Conservation (phyloP, 1,284 basidiomycete species). For the Caloboletus inedulis region DNA sequence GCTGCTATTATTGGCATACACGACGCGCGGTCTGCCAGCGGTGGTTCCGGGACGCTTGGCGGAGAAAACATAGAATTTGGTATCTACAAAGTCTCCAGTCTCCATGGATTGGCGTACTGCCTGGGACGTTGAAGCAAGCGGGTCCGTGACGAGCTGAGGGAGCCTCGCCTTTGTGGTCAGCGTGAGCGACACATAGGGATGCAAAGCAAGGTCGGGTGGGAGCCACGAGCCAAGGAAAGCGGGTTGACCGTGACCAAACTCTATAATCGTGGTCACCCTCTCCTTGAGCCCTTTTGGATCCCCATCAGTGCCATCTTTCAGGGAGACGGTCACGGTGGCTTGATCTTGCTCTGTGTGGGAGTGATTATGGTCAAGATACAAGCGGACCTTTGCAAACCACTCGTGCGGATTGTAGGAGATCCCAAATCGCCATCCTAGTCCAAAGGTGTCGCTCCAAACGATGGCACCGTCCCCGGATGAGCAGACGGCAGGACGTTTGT, state of each 20-base stretch:
- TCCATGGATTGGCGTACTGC: constrained; percentile 28
- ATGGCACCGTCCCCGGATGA: constrained; percentile 3
- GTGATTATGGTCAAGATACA: constrained; percentile 31
- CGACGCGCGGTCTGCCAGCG: constrained; percentile 22
- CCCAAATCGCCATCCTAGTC: constrained; percentile 31
- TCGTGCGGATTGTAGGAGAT: constrained; percentile 15
- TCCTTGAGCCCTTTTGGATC: constrained; percentile 6
- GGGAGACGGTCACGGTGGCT: constrained; percentile 15
- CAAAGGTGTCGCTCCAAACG: constrained; percentile 30
- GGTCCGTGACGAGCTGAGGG: constrained; percentile 11
- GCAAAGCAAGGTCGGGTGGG: constrained; percentile 7
- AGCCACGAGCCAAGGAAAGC: constrained; percentile 27
- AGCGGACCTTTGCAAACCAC: constrained; percentile 27
- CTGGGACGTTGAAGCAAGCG: constrained; percentile 17
- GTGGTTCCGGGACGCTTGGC: constrained; percentile 8
- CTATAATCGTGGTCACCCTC: constrained; percentile 16
- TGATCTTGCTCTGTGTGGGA: constrained; percentile 22
- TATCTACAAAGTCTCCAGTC: constrained; percentile 27
- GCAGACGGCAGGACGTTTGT: constrained; percentile 21
- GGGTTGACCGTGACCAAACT: constrained; percentile 30
- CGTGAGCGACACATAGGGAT: constrained; percentile 26
- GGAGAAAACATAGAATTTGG: constrained; percentile 32
- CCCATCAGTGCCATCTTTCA: constrained; percentile 7
- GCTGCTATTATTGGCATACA: constrained; percentile 24
- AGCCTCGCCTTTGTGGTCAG: constrained; percentile 18